Evolutionary conservation across 2,329 filamentous ascomycete species (phyloP).

Genomic region (Dactylonectria macrodidyma): DNA sequence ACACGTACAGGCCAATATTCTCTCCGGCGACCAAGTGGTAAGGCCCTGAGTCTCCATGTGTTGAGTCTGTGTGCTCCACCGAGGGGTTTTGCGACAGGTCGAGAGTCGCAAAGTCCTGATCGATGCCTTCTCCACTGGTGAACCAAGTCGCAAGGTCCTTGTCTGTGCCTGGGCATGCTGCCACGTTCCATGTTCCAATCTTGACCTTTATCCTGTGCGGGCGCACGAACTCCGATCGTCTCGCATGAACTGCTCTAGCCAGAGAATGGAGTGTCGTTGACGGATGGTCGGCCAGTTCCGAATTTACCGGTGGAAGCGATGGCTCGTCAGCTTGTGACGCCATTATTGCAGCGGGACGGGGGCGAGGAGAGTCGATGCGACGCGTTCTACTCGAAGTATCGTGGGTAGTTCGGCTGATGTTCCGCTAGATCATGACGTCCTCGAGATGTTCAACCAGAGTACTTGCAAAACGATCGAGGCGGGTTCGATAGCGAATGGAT

Average conservation of each 20-base stretch:
- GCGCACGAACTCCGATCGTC: conserved; percentile 84
- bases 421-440: conserved; percentile 55
- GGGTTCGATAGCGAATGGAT: conserved; percentile 6
- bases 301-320: conserved; percentile 52
- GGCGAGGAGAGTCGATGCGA: conserved; percentile 36
- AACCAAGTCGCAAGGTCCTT: conserved; percentile 94
- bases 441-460: conserved; percentile 28
- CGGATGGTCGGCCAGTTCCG: conserved; percentile 62
- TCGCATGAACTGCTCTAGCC: conserved; percentile 77
- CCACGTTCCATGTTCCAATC: conserved; percentile 96
- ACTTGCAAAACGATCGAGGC: conserved; percentile 6
- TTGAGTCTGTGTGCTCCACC: conserved; percentile 50
- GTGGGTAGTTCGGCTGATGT: conserved; percentile 43
- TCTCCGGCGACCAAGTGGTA: conserved; percentile 69
- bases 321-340: conserved; percentile 46
- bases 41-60: conserved; percentile 51
- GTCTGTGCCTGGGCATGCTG: conserved; percentile 85
- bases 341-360: conserved; percentile 43
- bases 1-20: conserved; percentile 89
- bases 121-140: conserved; percentile 80
- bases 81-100: conserved; percentile 59
- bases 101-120: conserved; percentile 72
- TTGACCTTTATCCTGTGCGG: conserved; percentile 85
- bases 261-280: conserved; percentile 69
- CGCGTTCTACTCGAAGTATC: conserved; percentile 45